Base-by-base conservation (phyloP, 176 grass and related monocot genomes). In the Musa troglodytarum region DNA sequence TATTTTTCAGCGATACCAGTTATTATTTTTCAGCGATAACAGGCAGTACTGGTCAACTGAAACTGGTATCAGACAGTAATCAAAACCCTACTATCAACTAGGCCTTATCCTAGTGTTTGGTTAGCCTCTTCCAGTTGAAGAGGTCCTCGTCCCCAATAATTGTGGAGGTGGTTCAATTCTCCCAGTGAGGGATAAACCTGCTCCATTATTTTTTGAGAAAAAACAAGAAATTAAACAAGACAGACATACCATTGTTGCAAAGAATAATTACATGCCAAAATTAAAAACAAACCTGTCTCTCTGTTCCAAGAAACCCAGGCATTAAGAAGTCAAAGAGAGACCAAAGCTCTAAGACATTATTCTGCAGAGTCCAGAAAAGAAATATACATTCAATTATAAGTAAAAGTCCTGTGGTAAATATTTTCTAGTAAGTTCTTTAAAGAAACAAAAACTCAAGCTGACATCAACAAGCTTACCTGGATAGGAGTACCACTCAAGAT, bases 251-350 rank as follows among this genome's bases (percentile, higher is more conserved):
- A 20, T 28, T 50, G 43, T 9, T 19, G 7, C 34, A 17, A 69
- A 19, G 5, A n/a, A 69, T 17, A 69, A 21, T 49, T 50, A 5
- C 34, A 69, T 11, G 2, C 17, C 10, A 15, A 43, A 16, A 68
- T 25, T 12, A 11, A 29, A 29, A 16, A 79, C 71, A 57, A 84
- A 99, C 95, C 85, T 99, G 95, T 82, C 87, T 94, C 80, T 99
- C 95, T 57, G 95, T 99, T 54, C 95, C 95, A 85, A 99, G 91
- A 87, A 99, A 99, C n/a, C 95, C 95, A 52, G 95, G 95, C 95
- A 99, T 99, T 82, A 99, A 89, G 83, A 99, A 99, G 83, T 99
- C 95, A 78, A 99, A 99, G 76, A 99, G 81, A 50, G 95, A 94
- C 95, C 95, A 99, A 72, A 99, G 84, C 79, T 99, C 95, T 86